Evolutionary conservation across 176 grass and related monocot genomes (phyloP), one percentile per base, ranked within the genome.

Genomic region (Carex myosuroides): DNA sequence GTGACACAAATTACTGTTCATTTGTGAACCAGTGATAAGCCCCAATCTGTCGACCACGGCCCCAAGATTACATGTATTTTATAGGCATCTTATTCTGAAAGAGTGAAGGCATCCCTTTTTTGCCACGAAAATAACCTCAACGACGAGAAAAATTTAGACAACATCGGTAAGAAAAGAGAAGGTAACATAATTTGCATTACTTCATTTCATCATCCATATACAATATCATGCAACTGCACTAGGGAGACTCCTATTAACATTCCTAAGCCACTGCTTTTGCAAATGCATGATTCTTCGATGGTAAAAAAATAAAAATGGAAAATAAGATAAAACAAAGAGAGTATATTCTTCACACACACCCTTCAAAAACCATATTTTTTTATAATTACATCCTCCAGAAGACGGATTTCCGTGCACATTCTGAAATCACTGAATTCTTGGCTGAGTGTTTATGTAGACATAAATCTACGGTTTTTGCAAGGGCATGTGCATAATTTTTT

Each of bases 381-480:
- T 46, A n/a, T 42, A 71, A 72, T 21, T 48, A 24, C 66, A 73
- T 10, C 69, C n/a, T 73, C 70, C 70, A 73, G 42, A 73, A 73
- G 70, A n/a, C n/a, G 70, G 70, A 52, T 52, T 73, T 50, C 24
- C 70, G 13, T 73, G 70, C 42, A 46, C 42, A 73, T 73, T 32
- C 13, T 66, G 13, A 73, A 73, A 73, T 73, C 70, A 73, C 70
- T 50, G 70, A 73, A 73, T 73, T 22, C 70, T 52, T 10, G 70
- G 20, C 9, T 24, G 41, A 73, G 20, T 50, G 42, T 12, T 12
- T 72, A 72, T 69, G 39, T 39, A 70, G 10, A 70, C 30, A 73
- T 2, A 21, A 4, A 50, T 18, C 56, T 59, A 52, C 4, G 42
- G 17, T 50, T 69, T 68, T 73, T 73, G n/a, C 39, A 73, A 72